These are phyloP conservation scores for Stenocarpella maydis DNA, from an alignment of 2,329 filamentous ascomycete species.

Conservation along the genomic window DNA sequence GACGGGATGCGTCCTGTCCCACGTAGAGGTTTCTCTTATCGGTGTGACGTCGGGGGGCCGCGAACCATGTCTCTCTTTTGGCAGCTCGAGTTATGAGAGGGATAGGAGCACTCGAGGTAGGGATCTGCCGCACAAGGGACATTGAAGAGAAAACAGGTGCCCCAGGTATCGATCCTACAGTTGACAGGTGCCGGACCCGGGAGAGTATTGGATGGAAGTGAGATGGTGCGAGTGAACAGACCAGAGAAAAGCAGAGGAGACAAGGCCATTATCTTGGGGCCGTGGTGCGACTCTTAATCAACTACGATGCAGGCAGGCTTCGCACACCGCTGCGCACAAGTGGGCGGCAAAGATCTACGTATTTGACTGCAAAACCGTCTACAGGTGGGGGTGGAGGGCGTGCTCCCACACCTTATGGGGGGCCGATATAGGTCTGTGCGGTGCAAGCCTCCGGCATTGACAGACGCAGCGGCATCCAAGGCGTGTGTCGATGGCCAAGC, in stretches of 20 bases:
- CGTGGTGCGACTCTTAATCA: background rate
- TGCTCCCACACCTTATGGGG: background rate
- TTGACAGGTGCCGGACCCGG: conserved; percentile 14
- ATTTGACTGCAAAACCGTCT: background rate
- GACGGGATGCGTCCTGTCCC: conserved; percentile 7
- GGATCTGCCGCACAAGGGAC: background rate
- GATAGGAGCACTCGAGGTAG: background rate
- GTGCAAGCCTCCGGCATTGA: conserved; percentile 15
- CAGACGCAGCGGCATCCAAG: background rate
- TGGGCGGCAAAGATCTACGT: background rate
- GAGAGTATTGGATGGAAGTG: background rate
- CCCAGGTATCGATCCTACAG: background rate
- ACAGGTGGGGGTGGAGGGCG: background rate
- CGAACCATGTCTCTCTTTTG: conserved; percentile 6
- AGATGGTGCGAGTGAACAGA: conserved; percentile 4
- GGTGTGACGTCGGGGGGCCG: background rate
- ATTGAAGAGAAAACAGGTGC: background rate
- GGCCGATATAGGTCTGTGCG: conserved; percentile 16
- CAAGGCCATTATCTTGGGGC: background rate
- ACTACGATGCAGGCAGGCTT: background rate
- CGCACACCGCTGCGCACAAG: conserved; percentile 8
- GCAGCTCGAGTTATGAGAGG: background rate
- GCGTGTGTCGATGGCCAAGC: background rate
- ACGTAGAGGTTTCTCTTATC: conserved; percentile 9
- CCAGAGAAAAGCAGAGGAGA: background rate